Evolutionary conservation across 495 filamentous ascomycete species (phyloP).

Genomic region (Schizothecium vesticola): DNA sequence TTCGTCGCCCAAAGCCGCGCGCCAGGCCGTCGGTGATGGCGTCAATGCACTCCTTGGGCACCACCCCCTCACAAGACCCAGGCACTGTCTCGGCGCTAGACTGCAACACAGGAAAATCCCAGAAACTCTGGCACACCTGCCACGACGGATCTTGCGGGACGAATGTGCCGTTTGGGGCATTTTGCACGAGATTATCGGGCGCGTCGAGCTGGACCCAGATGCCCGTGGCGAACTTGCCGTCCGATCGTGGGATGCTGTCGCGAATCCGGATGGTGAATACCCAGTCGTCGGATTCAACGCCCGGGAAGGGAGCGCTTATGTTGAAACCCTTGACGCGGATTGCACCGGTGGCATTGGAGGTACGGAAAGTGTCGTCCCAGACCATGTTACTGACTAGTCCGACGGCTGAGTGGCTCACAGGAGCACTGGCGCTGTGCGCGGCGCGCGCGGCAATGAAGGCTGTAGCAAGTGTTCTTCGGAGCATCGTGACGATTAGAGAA

Average conservation of each 20-base stretch:
- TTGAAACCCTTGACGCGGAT: background rate
- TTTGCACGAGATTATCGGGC: background rate
- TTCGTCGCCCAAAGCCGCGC: background rate
- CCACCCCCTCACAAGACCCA: background rate
- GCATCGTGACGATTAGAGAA: too few species aligned
- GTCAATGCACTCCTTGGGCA: background rate
- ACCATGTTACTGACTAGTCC: background rate
- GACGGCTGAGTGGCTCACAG: background rate
- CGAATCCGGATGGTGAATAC: background rate
- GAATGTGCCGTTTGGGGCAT: background rate
- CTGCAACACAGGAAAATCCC: background rate
- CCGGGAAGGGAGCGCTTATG: background rate
- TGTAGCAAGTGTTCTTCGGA: background rate
- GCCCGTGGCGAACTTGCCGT: background rate
- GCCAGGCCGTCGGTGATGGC: background rate
- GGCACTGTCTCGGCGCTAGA: background rate
- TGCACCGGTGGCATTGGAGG: background rate
- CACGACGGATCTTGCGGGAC: background rate
- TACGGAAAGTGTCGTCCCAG: background rate
- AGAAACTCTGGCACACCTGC: background rate
- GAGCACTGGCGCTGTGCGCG: background rate
- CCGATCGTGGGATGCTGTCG: background rate
- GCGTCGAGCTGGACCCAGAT: slow-evolving; percentile 1
- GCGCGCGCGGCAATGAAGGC: background rate
- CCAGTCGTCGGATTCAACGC: background rate